phyloP scores from a whole-genome alignment of 495 filamentous ascomycete species.

The Hypoxylon trugodes region DNA sequence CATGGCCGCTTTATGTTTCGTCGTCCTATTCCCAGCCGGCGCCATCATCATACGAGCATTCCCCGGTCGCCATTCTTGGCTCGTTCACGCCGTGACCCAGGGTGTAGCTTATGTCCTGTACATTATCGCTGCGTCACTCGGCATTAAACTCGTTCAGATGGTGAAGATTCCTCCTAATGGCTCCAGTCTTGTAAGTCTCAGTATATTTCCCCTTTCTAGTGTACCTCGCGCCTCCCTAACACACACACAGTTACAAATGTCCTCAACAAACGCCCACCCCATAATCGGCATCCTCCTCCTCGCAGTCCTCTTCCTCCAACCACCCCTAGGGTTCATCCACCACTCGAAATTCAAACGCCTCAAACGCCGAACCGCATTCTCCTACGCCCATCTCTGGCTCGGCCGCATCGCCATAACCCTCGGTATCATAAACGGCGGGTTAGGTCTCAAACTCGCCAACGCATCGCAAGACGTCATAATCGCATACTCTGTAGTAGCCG shows the following conservation, averaged over 20 bases:
- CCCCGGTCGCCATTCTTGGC: constrained; percentile 43
- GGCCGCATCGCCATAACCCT: constrained; percentile 68
- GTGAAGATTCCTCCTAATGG: constrained; percentile 39
- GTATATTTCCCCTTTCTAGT: not conserved
- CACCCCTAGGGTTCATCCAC: constrained; percentile 67
- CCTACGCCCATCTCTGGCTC: constrained; percentile 70
- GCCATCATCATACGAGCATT: constrained; percentile 62
- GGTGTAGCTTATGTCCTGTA: constrained; percentile 58
- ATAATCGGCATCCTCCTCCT: constrained; percentile 69
- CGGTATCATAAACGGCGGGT: constrained; percentile 73
- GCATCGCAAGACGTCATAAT: constrained; percentile 38
- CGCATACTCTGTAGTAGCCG: constrained; percentile 48
- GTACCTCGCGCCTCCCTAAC: not conserved
- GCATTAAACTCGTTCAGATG: constrained; percentile 58
- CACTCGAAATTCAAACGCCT: constrained; percentile 63
- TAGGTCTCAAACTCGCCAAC: constrained; percentile 64
- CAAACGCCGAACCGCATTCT: constrained; percentile 58
- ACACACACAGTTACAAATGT: constrained; percentile 22
- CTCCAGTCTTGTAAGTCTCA: constrained; percentile 40
- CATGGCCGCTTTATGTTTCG: constrained; percentile 54
- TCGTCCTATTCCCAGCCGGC: constrained; percentile 63
- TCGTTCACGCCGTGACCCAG: constrained; percentile 65
- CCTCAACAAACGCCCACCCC: constrained; percentile 50
- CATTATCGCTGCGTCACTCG: constrained; percentile 65
- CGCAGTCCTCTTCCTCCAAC: constrained; percentile 64